phyloP scores from a whole-genome alignment of 108 stramenopile species.

The Phaeodactylum tricornutum region DNA sequence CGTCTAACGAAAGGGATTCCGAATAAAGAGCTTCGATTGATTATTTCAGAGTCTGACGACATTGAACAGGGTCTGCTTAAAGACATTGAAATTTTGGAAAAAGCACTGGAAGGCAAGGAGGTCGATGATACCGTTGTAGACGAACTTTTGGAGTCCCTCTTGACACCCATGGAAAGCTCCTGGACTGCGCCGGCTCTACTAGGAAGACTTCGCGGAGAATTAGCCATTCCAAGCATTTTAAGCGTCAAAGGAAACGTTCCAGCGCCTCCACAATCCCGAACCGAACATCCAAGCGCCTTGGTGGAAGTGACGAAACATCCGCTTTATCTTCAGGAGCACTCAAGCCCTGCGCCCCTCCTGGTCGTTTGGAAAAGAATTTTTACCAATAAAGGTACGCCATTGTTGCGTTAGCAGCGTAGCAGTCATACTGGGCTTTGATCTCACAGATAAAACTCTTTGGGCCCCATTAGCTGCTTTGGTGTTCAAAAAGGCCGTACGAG shows the following conservation, averaged over 20 bases:
- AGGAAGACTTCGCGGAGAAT: conserved; percentile 62
- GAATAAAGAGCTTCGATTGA: conserved; percentile 42
- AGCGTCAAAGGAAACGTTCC: neutral
- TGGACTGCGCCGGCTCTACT: conserved; percentile 66
- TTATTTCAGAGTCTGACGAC: conserved; percentile 47
- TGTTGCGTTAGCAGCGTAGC: too few species aligned
- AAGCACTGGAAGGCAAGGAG: conserved; percentile 17
- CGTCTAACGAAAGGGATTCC: conserved; percentile 63
- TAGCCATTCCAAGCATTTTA: conserved; percentile 40
- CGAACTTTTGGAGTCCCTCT: conserved; percentile 38
- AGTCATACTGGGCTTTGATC: too few species aligned
- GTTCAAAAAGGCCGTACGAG: conserved; percentile 72
- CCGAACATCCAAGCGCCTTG: conserved; percentile 1
- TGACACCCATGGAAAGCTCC: conserved; percentile 61
- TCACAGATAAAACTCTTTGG: too few species aligned
- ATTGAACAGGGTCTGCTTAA: conserved; percentile 55
- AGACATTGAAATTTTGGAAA: conserved; percentile 47
- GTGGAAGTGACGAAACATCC: conserved; percentile 17
- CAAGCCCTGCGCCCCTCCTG: conserved; percentile 30
- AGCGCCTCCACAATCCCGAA: neutral
- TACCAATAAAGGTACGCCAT: too few species aligned
- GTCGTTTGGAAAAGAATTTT: conserved; percentile 64
- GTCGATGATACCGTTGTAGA: conserved; percentile 5
- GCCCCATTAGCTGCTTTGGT: conserved; percentile 60
- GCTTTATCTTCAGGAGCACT: conserved; percentile 33